Percentiles rank a stretch among this genome's conserved stretches.
phyloP scores from a whole-genome alignment of 2,329 filamentous ascomycete genomes.

The Trichophyton simii region DNA sequence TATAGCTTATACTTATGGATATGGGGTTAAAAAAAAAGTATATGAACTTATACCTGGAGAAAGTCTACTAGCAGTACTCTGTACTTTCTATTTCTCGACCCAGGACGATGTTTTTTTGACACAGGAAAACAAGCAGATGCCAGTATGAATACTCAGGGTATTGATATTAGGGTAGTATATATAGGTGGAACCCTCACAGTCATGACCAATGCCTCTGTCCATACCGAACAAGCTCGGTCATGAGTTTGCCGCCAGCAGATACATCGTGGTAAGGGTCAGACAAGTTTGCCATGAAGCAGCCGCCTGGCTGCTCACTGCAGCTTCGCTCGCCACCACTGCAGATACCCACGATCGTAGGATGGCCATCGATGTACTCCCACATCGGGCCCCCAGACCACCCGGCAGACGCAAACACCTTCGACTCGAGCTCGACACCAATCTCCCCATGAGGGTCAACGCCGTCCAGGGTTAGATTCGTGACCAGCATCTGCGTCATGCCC shows the following conservation, averaged over 20 bases:
- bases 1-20: neutral
- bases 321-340: constrained; percentile 16
- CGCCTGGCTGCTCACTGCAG: constrained; percentile 15
- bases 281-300: constrained; percentile 13
- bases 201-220: constrained; percentile 12
- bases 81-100: no score
- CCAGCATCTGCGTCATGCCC: constrained; percentile 15
- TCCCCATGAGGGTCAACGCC: constrained; percentile 14
- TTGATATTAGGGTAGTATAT: neutral
- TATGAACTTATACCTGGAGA: neutral
- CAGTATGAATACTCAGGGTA: neutral
- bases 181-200: neutral
- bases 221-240: constrained; percentile 16
- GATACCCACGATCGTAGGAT: constrained; percentile 16
- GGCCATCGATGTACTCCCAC: constrained; percentile 16
- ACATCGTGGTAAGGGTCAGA: constrained; percentile 16
- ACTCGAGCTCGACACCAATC: constrained; percentile 16
- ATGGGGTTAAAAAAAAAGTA: neutral
- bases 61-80: neutral
- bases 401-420: constrained; percentile 14
- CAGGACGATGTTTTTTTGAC: no score
- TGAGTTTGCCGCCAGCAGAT: constrained; percentile 17
- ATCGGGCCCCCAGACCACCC: constrained; percentile 18
- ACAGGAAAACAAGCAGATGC: neutral
- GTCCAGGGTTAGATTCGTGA: constrained; percentile 14